Evolutionary conservation across 2,329 filamentous ascomycete genomes (phyloP).

Genomic region (Penicillium polonicum): DNA sequence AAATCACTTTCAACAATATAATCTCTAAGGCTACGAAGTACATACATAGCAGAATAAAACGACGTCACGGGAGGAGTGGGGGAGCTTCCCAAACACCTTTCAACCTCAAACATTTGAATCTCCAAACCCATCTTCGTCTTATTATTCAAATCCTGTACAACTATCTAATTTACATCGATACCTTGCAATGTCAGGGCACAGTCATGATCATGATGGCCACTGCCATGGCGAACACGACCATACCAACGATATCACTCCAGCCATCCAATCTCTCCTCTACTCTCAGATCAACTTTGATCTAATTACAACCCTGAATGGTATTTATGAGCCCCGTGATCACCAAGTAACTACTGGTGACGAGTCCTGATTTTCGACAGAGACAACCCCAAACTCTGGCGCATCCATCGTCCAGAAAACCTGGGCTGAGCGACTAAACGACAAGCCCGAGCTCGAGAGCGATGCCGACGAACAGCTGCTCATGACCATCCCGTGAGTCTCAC

Average conservation of each 20-base stretch:
- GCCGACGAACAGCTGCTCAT: conserved; percentile 93
- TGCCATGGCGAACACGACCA: conserved; percentile 71
- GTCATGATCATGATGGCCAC: conserved; percentile 40
- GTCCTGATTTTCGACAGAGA: conserved; percentile 45
- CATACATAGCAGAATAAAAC: not conserved
- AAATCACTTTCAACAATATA: not conserved
- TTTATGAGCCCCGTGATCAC: not conserved
- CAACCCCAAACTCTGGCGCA: conserved; percentile 64
- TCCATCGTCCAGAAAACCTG: conserved; percentile 87
- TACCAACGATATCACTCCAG: conserved; percentile 86
- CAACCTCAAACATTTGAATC: not conserved
- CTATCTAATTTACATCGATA: not conserved
- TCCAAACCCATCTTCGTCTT: not conserved
- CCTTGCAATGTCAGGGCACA: conserved; percentile 36
- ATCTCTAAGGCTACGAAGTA: not conserved
- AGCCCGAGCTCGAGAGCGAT: conserved; percentile 79
- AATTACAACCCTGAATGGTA: conserved; percentile 77
- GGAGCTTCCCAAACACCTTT: conserved; percentile 15
- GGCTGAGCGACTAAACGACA: conserved; percentile 69
- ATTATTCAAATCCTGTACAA: not conserved
- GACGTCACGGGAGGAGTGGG: conserved; percentile 22
- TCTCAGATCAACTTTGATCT: conserved; percentile 86
- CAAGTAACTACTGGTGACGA: not conserved
- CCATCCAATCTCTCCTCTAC: conserved; percentile 86
- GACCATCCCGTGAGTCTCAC: conserved; percentile 70